A percentile compares a stretch with the other conserved stretches of the same genome.
phyloP scores from a whole-genome alignment of 805 yeast genomes.

The Candida nanaspora region DNA sequence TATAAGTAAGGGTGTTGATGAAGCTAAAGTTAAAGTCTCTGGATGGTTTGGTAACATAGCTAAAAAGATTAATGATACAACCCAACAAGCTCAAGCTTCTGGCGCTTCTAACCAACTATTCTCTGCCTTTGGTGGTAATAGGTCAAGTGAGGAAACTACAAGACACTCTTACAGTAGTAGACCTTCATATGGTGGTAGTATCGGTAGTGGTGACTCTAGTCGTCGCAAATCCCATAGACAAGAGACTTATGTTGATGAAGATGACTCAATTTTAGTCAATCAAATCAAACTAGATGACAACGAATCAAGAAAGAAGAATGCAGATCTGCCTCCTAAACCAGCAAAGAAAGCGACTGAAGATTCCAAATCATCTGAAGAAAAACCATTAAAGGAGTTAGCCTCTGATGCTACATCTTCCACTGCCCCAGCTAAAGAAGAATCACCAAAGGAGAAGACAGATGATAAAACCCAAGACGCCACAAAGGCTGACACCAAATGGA shows the following conservation, averaged over 20 bases:
- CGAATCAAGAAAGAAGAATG: conserved; percentile 9
- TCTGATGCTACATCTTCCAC: conserved; percentile 1
- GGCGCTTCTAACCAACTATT: conserved; percentile 15
- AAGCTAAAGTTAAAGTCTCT: conserved; percentile 67
- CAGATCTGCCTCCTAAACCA: conserved; percentile 11
- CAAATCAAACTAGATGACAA: conserved; percentile 16
- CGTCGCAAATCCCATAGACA: neutral
- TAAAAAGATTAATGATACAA: conserved; percentile 30
- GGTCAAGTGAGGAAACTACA: neutral
- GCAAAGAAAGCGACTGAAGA: conserved; percentile 14
- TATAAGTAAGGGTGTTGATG: conserved; percentile 70
- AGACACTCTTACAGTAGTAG: neutral
- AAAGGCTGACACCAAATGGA: conserved; percentile 28
- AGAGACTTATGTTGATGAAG: neutral
- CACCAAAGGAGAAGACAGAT: conserved; percentile 3
- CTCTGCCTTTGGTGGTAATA: conserved; percentile 22
- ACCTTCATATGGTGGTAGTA: neutral
- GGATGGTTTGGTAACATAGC: conserved; percentile 71
- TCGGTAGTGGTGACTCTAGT: too few species aligned
- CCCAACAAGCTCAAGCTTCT: neutral
- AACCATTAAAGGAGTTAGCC: conserved; percentile 2
- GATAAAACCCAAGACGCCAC: too few species aligned
- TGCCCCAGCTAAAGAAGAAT: neutral
- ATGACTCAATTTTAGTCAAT: conserved; percentile 1
- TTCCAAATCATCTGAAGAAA: neutral